Percentiles rank a stretch among this genome's conserved stretches.
phyloP scores from a whole-genome alignment of 2,329 filamentous ascomycete species.

The Pseudocercospora eumusae region DNA sequence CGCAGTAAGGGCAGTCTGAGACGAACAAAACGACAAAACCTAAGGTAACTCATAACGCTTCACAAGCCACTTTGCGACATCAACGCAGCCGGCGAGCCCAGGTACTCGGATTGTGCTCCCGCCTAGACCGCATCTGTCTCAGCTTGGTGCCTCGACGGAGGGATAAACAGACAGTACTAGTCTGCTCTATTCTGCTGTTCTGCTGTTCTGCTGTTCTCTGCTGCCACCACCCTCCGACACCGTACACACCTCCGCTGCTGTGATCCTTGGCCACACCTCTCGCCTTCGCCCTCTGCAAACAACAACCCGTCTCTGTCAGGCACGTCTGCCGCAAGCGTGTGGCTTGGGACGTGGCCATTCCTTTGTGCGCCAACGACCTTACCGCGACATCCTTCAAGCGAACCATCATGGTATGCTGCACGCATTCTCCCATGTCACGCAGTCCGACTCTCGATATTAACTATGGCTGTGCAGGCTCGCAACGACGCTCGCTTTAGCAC shows the following conservation, averaged over 20 bases:
- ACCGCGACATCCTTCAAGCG: background rate
- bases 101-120: slow-evolving; percentile 1
- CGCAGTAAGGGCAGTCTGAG: background rate
- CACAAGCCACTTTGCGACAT: background rate
- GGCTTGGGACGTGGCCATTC: no score
- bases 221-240: background rate
- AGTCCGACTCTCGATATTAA: slow-evolving; percentile 11
- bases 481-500: slow-evolving; percentile 50
- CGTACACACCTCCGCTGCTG: background rate
- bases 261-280: background rate
- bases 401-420: slow-evolving; percentile 19
- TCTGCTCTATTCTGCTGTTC: no score
- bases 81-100: background rate
- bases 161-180: background rate
- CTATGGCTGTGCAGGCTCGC: slow-evolving; percentile 23
- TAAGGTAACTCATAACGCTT: no score
- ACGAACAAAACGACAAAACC: no score
- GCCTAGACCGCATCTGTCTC: background rate
- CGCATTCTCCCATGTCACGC: slow-evolving; percentile 1
- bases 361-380: background rate
- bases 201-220: background rate
- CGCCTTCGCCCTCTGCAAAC: background rate
- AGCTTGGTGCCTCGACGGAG: background rate
- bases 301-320: background rate
- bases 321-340: slow-evolving; percentile 1